These are phyloP conservation scores for Stephania japonica DNA, from an alignment of 164 flowering plant species.

Conservation along the genomic window DNA sequence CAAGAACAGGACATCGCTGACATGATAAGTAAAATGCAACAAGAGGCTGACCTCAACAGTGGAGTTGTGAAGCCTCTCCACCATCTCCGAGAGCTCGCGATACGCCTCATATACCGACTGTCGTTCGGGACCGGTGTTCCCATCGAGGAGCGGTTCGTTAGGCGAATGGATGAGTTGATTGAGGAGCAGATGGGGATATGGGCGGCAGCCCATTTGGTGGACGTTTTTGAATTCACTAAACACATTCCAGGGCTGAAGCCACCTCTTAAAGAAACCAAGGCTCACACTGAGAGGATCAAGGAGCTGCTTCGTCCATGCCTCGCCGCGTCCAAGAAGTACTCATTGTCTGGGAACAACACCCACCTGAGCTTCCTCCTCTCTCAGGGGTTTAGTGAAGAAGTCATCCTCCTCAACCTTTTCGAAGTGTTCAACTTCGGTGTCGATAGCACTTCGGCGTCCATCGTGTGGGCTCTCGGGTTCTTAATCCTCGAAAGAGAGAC, in stretches of 20 bases:
- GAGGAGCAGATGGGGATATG: constrained; percentile 13
- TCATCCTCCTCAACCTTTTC: constrained; percentile 12
- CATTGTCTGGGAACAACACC: neutral
- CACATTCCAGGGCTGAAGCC: constrained; percentile 11
- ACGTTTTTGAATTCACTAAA: constrained; percentile 9
- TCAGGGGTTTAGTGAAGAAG: constrained; percentile 10
- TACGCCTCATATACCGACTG: neutral
- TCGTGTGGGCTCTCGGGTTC: constrained; percentile 20
- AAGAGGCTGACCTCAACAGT: constrained; percentile 11
- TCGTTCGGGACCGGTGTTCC: neutral
- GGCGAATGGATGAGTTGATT: constrained; percentile 4
- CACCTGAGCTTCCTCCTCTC: constrained; percentile 19
- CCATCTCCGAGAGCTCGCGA: neutral
- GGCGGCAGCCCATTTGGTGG: constrained; percentile 7
- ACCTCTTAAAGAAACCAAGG: constrained; percentile 1
- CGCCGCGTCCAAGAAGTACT: constrained; percentile 1
- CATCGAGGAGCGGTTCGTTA: constrained; percentile 3
- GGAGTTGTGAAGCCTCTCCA: constrained; percentile 15
- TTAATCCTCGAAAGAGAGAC: constrained; percentile 4
- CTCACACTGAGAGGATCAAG: constrained; percentile 7
- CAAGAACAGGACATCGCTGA: constrained; percentile 10
- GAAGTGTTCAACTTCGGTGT: constrained; percentile 16
- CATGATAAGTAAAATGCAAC: constrained; percentile 1
- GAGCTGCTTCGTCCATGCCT: constrained; percentile 9
- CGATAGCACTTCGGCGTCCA: constrained; percentile 19